These are phyloP conservation scores for Keithomyces neogunnii DNA, from an alignment of 2,329 filamentous ascomycete genomes.

Conservation along the genomic window DNA sequence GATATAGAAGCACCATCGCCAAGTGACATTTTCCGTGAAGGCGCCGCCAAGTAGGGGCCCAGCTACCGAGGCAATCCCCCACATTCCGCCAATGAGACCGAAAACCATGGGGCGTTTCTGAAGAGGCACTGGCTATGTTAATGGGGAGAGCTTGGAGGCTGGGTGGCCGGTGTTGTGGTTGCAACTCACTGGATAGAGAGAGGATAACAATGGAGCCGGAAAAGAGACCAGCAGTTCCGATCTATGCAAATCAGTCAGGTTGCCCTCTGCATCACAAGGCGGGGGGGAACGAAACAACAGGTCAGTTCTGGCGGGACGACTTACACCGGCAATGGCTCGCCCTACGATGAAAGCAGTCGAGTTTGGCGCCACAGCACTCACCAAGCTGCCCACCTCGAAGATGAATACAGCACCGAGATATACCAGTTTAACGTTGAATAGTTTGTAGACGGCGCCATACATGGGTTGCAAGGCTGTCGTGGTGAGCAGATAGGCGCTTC, in stretches of 20 bases:
- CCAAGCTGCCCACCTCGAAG: conserved; percentile 35
- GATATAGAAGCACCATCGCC: conserved; percentile 45
- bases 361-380: conserved; percentile 35
- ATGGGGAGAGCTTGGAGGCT: background rate
- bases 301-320: background rate
- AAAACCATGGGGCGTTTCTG: conserved; percentile 45
- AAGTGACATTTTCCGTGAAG: conserved; percentile 39
- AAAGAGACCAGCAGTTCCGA: conserved; percentile 43
- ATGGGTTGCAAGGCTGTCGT: conserved; percentile 40
- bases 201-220: conserved; percentile 42
- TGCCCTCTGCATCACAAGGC: no score
- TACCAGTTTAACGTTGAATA: conserved; percentile 38
- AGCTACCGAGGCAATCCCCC: conserved; percentile 43
- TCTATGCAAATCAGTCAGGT: conserved; percentile 15
- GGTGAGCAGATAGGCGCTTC: conserved; percentile 39
- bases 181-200: conserved; percentile 8
- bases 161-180: conserved; percentile 19
- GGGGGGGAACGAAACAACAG: background rate
- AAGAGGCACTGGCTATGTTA: conserved; percentile 34
- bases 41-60: conserved; percentile 42
- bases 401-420: conserved; percentile 35
- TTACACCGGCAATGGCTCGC: conserved; percentile 38
- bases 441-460: conserved; percentile 41
- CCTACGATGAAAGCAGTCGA: conserved; percentile 43
- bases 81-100: conserved; percentile 47